These are phyloP conservation scores for Lipomyces mesembrius DNA, from an alignment of 805 yeast genomes.

Conservation along the genomic window DNA sequence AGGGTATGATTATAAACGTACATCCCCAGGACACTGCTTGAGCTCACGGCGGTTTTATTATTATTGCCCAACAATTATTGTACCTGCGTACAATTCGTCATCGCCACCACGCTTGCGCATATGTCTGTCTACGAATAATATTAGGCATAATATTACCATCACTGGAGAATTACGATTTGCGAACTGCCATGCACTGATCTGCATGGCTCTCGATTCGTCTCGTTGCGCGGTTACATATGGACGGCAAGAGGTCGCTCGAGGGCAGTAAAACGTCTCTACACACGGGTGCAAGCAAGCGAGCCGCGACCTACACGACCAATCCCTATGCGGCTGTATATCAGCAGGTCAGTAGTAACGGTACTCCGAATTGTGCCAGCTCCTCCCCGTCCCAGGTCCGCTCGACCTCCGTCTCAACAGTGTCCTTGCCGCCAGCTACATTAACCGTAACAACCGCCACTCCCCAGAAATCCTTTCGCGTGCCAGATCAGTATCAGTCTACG, in stretches of 20 bases:
- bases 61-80: neutral
- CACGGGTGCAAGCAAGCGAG: neutral
- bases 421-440: neutral
- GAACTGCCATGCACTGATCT: neutral
- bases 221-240: neutral
- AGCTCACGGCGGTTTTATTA: neutral
- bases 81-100: neutral
- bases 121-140: neutral
- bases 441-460: conserved; percentile 4
- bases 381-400: neutral
- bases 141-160: neutral
- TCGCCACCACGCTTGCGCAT: neutral
- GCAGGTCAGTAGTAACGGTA: neutral
- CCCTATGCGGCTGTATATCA: neutral
- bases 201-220: neutral
- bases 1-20: neutral
- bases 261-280: neutral
- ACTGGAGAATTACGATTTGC: neutral
- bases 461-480: neutral
- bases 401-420: neutral
- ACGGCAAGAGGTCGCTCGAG: neutral
- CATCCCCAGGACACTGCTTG: neutral
- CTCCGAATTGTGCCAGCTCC: neutral
- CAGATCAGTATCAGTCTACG: neutral
- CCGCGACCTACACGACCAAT: neutral